These are phyloP conservation scores for Cryphonectria carpinicola DNA, from an alignment of 2,329 filamentous ascomycete species.

Conservation along the genomic window DNA sequence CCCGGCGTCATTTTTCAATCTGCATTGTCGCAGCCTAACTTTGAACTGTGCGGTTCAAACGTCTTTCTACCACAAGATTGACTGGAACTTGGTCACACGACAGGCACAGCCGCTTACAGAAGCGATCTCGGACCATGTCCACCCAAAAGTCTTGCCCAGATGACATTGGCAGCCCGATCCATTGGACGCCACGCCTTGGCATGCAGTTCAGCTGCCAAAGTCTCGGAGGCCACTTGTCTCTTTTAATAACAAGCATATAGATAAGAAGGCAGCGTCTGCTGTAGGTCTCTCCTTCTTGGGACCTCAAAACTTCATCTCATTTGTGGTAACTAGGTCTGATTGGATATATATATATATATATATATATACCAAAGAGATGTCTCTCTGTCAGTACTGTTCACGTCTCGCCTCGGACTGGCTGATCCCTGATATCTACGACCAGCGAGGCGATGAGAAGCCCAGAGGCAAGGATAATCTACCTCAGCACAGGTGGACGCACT, in stretches of 20 bases:
- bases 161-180: background rate
- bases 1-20: background rate
- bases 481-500: slow-evolving; percentile 4
- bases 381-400: slow-evolving; percentile 4
- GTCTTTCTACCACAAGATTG: background rate
- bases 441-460: background rate
- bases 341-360: too few species aligned
- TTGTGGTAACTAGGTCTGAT: background rate
- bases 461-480: background rate
- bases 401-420: slow-evolving; percentile 6
- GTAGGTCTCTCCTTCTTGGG: background rate
- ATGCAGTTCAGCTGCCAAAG: background rate
- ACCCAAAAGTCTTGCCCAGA: background rate
- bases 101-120: background rate
- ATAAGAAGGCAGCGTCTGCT: background rate
- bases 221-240: background rate
- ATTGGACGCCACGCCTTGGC: slow-evolving; percentile 8
- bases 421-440: slow-evolving; percentile 6
- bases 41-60: background rate
- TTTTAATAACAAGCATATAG: background rate
- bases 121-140: background rate
- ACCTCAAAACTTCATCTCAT: background rate
- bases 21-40: background rate
- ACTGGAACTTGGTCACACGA: background rate
- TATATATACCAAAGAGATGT: background rate